Evolutionary conservation across 768 basidiomycete genomes (phyloP).

Genomic region (Pleurotus pulmonarius): DNA sequence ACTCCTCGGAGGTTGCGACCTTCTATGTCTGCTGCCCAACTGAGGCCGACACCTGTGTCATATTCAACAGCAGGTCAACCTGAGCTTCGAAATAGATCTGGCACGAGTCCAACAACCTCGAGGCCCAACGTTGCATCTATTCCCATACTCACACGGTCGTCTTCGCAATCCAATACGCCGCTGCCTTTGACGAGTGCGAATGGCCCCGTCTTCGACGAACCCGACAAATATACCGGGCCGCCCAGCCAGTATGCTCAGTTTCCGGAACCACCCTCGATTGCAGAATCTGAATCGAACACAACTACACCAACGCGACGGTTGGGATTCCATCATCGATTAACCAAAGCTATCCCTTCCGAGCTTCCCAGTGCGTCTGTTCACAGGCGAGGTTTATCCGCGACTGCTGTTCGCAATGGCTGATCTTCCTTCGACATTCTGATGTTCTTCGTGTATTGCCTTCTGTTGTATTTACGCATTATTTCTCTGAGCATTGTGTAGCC

Average conservation of each 20-base stretch:
- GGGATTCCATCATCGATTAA: constrained; percentile 59
- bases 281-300: constrained; percentile 40
- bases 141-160: constrained; percentile 46
- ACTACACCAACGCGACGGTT: constrained; percentile 61
- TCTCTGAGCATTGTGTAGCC: constrained; percentile 4
- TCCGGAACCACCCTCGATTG: constrained; percentile 56
- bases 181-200: constrained; percentile 31
- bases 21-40: constrained; percentile 75
- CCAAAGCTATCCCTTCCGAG: constrained; percentile 48
- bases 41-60: constrained; percentile 49
- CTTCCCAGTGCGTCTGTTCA: constrained; percentile 31
- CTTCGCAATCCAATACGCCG: constrained; percentile 54
- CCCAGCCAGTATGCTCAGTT: constrained; percentile 69
- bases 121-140: constrained; percentile 39
- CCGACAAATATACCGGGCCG: constrained; percentile 57
- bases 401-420: constrained; percentile 43
- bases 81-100: constrained; percentile 58
- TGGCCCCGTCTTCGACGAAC: constrained; percentile 37
- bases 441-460: background rate
- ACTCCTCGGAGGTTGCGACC: constrained; percentile 65
- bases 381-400: constrained; percentile 50
- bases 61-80: constrained; percentile 30
- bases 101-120: constrained; percentile 56
- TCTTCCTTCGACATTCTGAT: background rate
- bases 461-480: constrained; percentile 10